Evolutionary conservation across 805 yeast species (phyloP), one percentile per base, ranked within the genome.

Genomic region (Dipodascopsis uninucleata): DNA sequence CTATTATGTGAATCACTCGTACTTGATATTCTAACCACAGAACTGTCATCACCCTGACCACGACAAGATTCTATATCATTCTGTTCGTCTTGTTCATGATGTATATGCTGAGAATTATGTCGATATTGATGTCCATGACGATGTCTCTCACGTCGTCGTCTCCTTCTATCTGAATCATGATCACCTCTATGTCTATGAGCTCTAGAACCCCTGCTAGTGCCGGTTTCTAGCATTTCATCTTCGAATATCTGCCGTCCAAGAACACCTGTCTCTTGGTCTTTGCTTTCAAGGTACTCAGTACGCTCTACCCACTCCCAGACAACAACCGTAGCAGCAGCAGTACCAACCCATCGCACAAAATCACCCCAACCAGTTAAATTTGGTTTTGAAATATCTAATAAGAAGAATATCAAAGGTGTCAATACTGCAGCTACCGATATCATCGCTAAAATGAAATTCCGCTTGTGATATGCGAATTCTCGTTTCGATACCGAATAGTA

Each of bases 301-400:
- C 77, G 72, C 55, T 69, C 75, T 7, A 79, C 61, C 82, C 86
- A 78, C 62, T 81, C 86, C 82, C 85, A 81, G 1, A 78, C 69
- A 20, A 77, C 67, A 1, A 80, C 75, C 14, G 74, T 64, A 3
- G 78, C 62, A 28, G 77, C 68, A 12, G 78, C 68, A 37, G 75
- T 74, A 4, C 77, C 56, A 31, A 79, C 69, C 3, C 74, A 67
- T 9, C 71, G 56, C 3, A 75, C 64, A 24, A 69, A 65, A 0
- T 73, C 62, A 58, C 83, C 70, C 70, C 82, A 75, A 10, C 68
- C 69, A n/a, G 68, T 67, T 21, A 72, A 62, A 70, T 72, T 67
- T 26, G 59, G 59, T 20, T 56, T 70, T 31, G 52, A 67, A 25
- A 65, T 43, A 16, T 73, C 71, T n/a, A 71, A 47, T 4, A 65